Evolutionary conservation across 2,329 filamentous ascomycete genomes (phyloP).

Genomic region (Tolypocladium ovalisporum): DNA sequence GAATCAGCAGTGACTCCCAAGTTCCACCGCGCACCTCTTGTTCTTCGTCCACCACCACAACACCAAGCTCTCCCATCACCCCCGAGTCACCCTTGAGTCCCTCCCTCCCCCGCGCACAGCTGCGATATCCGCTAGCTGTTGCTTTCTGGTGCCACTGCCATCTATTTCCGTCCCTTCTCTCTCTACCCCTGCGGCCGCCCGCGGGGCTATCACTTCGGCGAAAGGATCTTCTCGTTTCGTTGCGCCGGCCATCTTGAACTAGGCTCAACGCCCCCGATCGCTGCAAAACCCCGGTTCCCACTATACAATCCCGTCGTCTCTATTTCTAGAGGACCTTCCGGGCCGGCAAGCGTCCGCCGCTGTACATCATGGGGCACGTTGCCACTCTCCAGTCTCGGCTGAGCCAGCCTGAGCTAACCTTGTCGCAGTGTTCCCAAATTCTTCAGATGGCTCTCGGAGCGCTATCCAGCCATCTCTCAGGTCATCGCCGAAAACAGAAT

Average conservation of each 20-base stretch:
- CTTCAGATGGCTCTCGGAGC: constrained; percentile 98
- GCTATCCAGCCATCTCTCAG: constrained; percentile 96
- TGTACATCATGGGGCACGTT: constrained; percentile 18
- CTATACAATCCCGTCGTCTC: not conserved
- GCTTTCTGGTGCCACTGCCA: not conserved
- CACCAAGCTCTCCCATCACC: not conserved
- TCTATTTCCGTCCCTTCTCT: not conserved
- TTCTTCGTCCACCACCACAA: not conserved
- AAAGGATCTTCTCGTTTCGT: not conserved
- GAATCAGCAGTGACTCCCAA: not conserved
- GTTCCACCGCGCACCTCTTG: not conserved
- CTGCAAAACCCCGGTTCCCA: not conserved
- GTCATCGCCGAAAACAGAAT: constrained; percentile 98
- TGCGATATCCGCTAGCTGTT: not conserved
- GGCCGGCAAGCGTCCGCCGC: not conserved
- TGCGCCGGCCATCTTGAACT: not conserved
- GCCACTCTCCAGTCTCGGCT: not conserved
- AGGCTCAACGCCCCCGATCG: not conserved
- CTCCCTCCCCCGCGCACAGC: not conserved
- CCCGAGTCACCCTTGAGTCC: too few species aligned
- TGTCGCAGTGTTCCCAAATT: constrained; percentile 63
- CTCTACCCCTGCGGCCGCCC: not conserved
- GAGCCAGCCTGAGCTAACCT: constrained; percentile 1
- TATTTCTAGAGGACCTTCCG: not conserved
- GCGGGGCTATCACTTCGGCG: not conserved